Evolutionary conservation across 495 filamentous ascomycete genomes (phyloP), one percentile per base, ranked within the genome.

Genomic region (Talaromyces ruber): DNA sequence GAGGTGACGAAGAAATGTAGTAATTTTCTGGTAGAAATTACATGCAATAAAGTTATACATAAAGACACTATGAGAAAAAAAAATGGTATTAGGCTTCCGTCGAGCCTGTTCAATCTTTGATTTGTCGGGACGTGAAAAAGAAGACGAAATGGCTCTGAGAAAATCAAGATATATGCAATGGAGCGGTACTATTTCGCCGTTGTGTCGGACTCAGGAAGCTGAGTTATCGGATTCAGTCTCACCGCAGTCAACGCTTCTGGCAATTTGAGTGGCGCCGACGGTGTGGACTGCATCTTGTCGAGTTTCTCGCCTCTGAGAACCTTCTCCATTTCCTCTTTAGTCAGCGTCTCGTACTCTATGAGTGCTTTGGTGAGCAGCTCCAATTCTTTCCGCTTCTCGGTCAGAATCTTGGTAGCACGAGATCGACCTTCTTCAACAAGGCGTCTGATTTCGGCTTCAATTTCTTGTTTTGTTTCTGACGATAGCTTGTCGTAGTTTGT

Each of bases 311-410:
- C 94, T 60, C 81, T 81, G 26, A 97, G 80, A 2, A 97, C 88
- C 76, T 88, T 91, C 71, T 88, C 88, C 67, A 97, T 93, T 68
- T 98, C 95, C 25, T 89, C 87, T 69, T 86, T 88, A 64, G 85
- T 88, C 24, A 97, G 76, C 2, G 90, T 95, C 75, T 98, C 95
- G 73, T 97, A 97, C 76, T 98, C 88, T 26, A 98, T 84, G 12
- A 98, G 76, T 3, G 92, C 94, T 67, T 92, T 86, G 29, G 93
- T 93, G 5, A 98, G 76, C 21, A 88, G 72, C 64, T 98, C 93
- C 9, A 98, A 81, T 68, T 96, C 93, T 58, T 90, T 84, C 22
- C 90, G 81, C 68, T 87, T 89, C 37, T 80, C 77, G 0, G 78
- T 79, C 32, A 98, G 78, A 22, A 97, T 82, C 37, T 82, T 81